Conservation (phyloP, 148 eudicot species). For the Rheum nobile region DNA sequence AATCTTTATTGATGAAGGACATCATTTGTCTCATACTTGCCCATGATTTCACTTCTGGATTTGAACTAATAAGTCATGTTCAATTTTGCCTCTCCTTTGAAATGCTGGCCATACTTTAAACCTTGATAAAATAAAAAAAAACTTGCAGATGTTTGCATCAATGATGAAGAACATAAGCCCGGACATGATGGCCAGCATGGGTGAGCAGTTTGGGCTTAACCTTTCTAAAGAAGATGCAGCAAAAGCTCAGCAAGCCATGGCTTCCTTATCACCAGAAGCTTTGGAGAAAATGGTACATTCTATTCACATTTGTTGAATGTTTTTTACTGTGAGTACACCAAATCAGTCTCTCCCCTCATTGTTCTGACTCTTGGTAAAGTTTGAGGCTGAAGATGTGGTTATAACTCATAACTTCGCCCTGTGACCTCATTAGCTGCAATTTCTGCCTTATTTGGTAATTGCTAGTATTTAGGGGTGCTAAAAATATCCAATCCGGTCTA, state of each 20-base stretch:
- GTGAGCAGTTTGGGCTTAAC: constrained; percentile 90
- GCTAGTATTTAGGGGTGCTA: background rate
- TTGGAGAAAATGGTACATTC: constrained; percentile 78
- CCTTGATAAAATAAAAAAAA: background rate
- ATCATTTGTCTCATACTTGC: background rate
- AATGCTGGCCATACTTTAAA: background rate
- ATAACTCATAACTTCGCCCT: background rate
- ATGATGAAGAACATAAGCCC: constrained; percentile 96
- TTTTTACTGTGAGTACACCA: background rate
- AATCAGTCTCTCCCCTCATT: background rate
- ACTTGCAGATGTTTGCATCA: constrained; percentile 67
- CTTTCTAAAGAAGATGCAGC: constrained; percentile 90
- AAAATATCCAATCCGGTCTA: background rate
- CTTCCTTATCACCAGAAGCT: constrained; percentile 77
- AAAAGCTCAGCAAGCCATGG: constrained; percentile 95
- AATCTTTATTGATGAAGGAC: background rate
- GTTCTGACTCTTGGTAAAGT: background rate
- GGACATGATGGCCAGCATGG: constrained; percentile 98
- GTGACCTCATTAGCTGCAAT: background rate
- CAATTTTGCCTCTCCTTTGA: background rate
- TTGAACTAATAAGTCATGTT: background rate
- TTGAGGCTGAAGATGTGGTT: background rate
- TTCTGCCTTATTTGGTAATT: background rate
- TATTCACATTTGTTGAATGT: constrained; percentile 1
- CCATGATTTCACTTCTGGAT: background rate